Percentiles rank a stretch among this genome's conserved stretches.
Conservation (phyloP, 805 yeast genomes). For the Metschnikowia kofuensis region DNA sequence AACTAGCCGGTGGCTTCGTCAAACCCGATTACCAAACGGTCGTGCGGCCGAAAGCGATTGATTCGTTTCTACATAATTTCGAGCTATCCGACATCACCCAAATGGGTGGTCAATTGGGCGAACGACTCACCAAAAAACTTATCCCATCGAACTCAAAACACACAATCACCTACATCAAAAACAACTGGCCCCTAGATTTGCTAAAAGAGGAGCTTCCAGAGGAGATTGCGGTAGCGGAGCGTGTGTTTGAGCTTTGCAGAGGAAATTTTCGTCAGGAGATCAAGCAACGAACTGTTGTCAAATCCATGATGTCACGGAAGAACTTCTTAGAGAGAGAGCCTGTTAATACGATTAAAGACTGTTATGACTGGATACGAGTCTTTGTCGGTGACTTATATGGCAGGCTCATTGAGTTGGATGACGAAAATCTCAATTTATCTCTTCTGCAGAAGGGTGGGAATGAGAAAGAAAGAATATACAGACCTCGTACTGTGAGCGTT, state of each 20-base stretch:
- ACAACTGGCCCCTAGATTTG: constrained; percentile 36
- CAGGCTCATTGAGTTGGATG: constrained; percentile 70
- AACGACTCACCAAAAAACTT: constrained; percentile 48
- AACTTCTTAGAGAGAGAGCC: constrained; percentile 60
- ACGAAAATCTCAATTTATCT: constrained; percentile 47
- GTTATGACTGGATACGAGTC: constrained; percentile 75
- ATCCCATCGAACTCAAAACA: constrained; percentile 46
- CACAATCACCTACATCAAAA: constrained; percentile 49
- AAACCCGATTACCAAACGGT: constrained; percentile 89
- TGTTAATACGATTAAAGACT: constrained; percentile 53
- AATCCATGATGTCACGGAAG: constrained; percentile 88
- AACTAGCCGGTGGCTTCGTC: constrained; percentile 77
- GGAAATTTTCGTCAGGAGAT: constrained; percentile 62
- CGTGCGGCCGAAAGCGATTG: constrained; percentile 47
- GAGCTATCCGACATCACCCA: constrained; percentile 80
- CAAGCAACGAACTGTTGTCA: constrained; percentile 56
- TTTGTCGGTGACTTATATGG: constrained; percentile 76
- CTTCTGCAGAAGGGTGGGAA: constrained; percentile 21
- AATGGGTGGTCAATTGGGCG: constrained; percentile 87
- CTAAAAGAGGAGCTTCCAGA: constrained; percentile 25
- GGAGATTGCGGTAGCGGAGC: constrained; percentile 50
- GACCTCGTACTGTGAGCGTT: constrained; percentile 57
- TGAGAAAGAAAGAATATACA: constrained; percentile 26
- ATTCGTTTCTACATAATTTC: constrained; percentile 55
- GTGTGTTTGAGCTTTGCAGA: constrained; percentile 58